A percentile compares a stretch with the other conserved stretches of the same genome.
Evolutionary conservation across 805 yeast genomes (phyloP).

Genomic region (Clavispora phyllophila): DNA sequence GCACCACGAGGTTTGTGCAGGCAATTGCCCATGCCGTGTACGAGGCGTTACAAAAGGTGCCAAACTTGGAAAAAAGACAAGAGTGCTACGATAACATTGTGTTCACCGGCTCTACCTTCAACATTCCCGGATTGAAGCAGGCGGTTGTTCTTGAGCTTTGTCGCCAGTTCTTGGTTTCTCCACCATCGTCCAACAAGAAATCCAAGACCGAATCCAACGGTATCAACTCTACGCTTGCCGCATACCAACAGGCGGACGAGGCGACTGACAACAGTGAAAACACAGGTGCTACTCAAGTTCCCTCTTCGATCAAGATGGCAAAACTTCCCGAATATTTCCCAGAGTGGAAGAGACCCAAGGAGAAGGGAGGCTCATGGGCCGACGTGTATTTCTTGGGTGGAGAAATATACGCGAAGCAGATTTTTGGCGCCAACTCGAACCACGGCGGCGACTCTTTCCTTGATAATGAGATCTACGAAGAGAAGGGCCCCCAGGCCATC

Average conservation of each 20-base stretch:
- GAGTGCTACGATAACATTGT: constrained; percentile 82
- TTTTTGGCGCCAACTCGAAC: constrained; percentile 55
- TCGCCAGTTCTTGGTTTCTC: constrained; percentile 46
- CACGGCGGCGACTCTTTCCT: constrained; percentile 61
- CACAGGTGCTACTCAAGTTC: constrained; percentile 56
- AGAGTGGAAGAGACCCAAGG: constrained; percentile 72
- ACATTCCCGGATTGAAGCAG: constrained; percentile 71
- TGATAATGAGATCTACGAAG: constrained; percentile 65
- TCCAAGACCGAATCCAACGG: constrained; percentile 22
- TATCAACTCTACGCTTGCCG: constrained; percentile 35
- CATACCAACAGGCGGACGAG: constrained; percentile 41
- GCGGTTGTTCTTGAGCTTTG: constrained; percentile 57
- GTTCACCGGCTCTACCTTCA: constrained; percentile 71
- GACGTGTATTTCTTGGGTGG: constrained; percentile 81
- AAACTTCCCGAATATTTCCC: constrained; percentile 89
- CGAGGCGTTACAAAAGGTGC: constrained; percentile 48
- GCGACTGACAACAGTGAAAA: constrained; percentile 13
- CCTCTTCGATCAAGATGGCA: constrained; percentile 62
- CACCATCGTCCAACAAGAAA: constrained; percentile 21
- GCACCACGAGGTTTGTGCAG: constrained; percentile 57
- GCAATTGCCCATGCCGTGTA: constrained; percentile 52
- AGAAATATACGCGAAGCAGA: constrained; percentile 80
- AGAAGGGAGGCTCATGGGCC: constrained; percentile 54
- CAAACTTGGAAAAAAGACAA: constrained; percentile 67
- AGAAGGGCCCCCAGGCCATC: constrained; percentile 73